These are phyloP conservation scores for Cyphellophora europaea DNA, from an alignment of 2,329 filamentous ascomycete genomes.

Conservation along the genomic window DNA sequence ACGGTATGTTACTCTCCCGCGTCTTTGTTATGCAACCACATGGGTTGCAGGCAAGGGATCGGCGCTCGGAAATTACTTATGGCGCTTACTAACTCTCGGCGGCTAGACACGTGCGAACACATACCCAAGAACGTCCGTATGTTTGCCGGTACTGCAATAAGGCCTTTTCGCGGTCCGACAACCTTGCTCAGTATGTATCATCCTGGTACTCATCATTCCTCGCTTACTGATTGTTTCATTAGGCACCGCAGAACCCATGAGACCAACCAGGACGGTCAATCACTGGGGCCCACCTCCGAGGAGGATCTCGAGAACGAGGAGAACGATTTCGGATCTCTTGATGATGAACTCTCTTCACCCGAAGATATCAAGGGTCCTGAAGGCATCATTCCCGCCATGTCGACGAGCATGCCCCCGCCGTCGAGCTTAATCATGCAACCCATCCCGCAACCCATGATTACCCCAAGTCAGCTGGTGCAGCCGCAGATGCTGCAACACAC, in stretches of 20 bases:
- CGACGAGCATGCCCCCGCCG: constrained; percentile 18
- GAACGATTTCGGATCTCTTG: constrained; percentile 70
- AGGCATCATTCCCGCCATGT: constrained; percentile 11
- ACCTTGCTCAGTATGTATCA: constrained; percentile 78
- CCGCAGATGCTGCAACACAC: constrained; percentile 18
- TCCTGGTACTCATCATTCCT: background rate
- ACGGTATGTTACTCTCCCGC: constrained; percentile 67
- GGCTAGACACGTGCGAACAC: constrained; percentile 92
- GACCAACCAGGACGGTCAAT: constrained; percentile 49
- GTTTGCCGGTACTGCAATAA: constrained; percentile 97
- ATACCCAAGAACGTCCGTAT: constrained; percentile 98
- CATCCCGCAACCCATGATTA: constrained; percentile 18
- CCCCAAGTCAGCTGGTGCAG: constrained; percentile 19
- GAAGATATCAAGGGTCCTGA: constrained; percentile 15
- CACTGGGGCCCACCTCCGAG: constrained; percentile 27
- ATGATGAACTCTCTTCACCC: constrained; percentile 60
- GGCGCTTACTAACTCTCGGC: constrained; percentile 43
- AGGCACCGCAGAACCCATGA: constrained; percentile 76
- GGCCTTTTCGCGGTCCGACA: constrained; percentile 96
- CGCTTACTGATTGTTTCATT: constrained; percentile 14
- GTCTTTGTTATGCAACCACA: too few species aligned
- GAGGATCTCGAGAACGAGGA: constrained; percentile 85
- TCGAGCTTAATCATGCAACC: constrained; percentile 17
- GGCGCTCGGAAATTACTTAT: constrained; percentile 22
- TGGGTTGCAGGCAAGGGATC: too few species aligned